Evolutionary conservation across 176 grass and related monocot species (phyloP).

Genomic region (bread wheat (Triticum aestivum)): DNA sequence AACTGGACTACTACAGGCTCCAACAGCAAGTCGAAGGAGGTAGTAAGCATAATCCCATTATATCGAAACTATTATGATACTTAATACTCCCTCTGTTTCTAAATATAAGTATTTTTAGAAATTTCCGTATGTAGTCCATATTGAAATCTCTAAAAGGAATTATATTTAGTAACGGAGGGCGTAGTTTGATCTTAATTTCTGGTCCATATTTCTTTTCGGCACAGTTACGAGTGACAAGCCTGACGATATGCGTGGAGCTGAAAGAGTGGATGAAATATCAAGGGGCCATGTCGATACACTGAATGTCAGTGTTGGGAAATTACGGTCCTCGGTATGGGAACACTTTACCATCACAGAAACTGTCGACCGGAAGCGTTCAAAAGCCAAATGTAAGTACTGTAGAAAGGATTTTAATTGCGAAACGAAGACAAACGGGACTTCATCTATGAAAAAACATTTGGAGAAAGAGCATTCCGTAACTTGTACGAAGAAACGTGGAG

Average conservation of each 20-base stretch:
- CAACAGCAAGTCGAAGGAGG: rapidly evolving
- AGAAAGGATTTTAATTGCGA: not conserved
- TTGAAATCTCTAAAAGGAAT: no score
- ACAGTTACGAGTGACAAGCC: not conserved
- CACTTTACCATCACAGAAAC: not conserved
- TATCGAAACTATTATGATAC: no score
- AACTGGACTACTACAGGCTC: no score
- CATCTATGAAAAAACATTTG: not conserved
- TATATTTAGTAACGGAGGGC: no score
- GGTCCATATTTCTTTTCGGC: not conserved
- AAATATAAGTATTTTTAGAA: no score
- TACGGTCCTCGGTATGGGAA: not conserved
- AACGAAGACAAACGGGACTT: not conserved
- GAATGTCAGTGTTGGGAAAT: not conserved
- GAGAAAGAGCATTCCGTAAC: not conserved
- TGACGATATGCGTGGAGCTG: not conserved
- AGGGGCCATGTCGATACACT: not conserved
- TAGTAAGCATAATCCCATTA: no score
- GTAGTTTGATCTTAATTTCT: no score
- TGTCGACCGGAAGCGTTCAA: not conserved
- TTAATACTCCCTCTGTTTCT: no score
- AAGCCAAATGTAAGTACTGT: not conserved
- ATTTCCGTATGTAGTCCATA: no score
- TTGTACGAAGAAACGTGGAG: no score
- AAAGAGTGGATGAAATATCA: not conserved